Evolutionary conservation across 2,329 filamentous ascomycete species (phyloP).

Genomic region (Capronia americana): DNA sequence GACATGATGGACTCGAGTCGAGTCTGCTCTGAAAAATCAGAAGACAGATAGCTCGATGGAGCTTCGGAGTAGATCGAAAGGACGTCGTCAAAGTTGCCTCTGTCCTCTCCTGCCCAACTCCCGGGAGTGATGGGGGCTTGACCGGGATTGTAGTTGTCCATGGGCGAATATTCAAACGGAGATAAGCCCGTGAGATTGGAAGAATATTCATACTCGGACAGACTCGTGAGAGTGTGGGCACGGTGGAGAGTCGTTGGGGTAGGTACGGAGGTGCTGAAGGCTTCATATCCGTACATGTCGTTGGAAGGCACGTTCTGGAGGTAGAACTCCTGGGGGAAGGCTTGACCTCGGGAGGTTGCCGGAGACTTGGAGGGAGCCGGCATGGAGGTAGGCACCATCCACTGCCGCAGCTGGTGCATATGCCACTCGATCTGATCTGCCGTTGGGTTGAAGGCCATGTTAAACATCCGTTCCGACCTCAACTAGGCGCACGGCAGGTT

Average conservation of each 20-base stretch:
- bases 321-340: slow-evolving; percentile 35
- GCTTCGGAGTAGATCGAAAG: slow-evolving; percentile 38
- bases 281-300: slow-evolving; percentile 33
- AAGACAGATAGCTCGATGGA: slow-evolving; percentile 36
- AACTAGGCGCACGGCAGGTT: not conserved
- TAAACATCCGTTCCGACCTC: slow-evolving; percentile 8
- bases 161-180: slow-evolving; percentile 24
- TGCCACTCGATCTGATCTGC: slow-evolving; percentile 37
- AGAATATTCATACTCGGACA: slow-evolving; percentile 30
- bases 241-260: slow-evolving; percentile 26
- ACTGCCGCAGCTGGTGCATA: slow-evolving; percentile 38
- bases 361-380: slow-evolving; percentile 27
- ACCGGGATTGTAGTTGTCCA: slow-evolving; percentile 26
- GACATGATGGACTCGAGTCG: slow-evolving; percentile 31
- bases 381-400: slow-evolving; percentile 37
- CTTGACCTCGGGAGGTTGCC: slow-evolving; percentile 8
- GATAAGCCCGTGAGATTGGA: slow-evolving; percentile 27
- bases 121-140: slow-evolving; percentile 23
- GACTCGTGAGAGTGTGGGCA: slow-evolving; percentile 29
- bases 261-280: slow-evolving; percentile 17
- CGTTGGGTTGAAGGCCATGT: slow-evolving; percentile 34
- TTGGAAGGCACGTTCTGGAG: slow-evolving; percentile 33
- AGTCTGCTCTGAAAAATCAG: slow-evolving; percentile 33
- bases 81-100: slow-evolving; percentile 33
- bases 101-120: slow-evolving; percentile 33